These are phyloP conservation scores for Trichoderma gracile DNA, from an alignment of 2,329 filamentous ascomycete species.

Conservation along the genomic window DNA sequence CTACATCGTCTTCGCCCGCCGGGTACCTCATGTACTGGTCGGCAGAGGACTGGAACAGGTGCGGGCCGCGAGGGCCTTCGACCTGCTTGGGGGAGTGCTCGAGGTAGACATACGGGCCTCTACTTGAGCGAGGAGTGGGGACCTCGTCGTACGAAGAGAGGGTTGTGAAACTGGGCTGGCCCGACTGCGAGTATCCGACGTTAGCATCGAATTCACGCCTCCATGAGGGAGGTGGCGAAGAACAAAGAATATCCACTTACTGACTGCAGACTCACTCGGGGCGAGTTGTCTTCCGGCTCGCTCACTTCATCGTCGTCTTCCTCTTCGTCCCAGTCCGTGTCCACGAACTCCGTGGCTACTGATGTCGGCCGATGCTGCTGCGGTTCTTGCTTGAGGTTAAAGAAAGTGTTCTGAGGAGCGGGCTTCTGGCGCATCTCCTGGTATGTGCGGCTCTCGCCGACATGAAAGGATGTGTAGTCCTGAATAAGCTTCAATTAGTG, in stretches of 20 bases:
- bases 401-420: constrained; percentile 58
- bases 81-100: constrained; percentile 65
- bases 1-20: constrained; percentile 47
- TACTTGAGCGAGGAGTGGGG: constrained; percentile 70
- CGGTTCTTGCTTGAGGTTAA: constrained; percentile 55
- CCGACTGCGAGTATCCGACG: constrained; percentile 51
- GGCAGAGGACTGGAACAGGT: constrained; percentile 76
- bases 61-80: constrained; percentile 79
- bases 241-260: constrained; percentile 50
- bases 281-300: constrained; percentile 65
- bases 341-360: constrained; percentile 73
- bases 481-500: constrained; percentile 28
- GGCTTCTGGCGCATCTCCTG: constrained; percentile 56
- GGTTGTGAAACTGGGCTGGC: constrained; percentile 77
- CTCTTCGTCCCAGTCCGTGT: constrained; percentile 70
- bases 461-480: constrained; percentile 42
- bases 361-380: constrained; percentile 61
- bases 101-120: constrained; percentile 61
- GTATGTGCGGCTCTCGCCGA: constrained; percentile 43
- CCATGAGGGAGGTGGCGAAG: neutral
- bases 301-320: constrained; percentile 51
- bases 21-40: constrained; percentile 39
- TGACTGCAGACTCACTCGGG: constrained; percentile 68
- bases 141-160: constrained; percentile 84
- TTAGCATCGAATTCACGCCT: constrained; percentile 7